These are phyloP conservation scores for Zizania latifolia DNA, from an alignment of 176 grass and related monocot genomes.

Conservation along the genomic window DNA sequence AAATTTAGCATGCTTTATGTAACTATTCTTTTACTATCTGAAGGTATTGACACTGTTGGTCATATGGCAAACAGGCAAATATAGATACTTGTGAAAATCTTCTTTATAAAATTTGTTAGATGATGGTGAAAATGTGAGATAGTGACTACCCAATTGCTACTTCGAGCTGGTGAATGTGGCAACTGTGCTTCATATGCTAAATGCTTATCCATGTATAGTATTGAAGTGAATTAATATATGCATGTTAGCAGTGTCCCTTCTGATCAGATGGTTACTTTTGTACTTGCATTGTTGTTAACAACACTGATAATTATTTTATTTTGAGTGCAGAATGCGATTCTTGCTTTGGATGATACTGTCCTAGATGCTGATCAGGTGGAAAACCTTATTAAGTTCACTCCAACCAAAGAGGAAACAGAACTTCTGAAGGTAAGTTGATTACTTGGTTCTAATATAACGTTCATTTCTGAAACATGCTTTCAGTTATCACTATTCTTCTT, in stretches of 20 bases:
- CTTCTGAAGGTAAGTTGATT: conserved; percentile 73
- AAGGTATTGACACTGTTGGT: background rate
- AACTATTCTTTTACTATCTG: background rate
- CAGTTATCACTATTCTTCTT: conserved; percentile 8
- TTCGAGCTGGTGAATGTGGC: background rate
- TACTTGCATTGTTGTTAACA: background rate
- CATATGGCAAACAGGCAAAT: background rate
- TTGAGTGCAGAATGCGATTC: conserved; percentile 62
- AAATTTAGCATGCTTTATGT: conserved; percentile 6
- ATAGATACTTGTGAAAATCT: background rate
- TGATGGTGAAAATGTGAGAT: conserved; percentile 7
- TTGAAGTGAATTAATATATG: conserved; percentile 12
- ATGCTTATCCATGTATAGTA: background rate
- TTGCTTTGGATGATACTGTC: conserved; percentile 79
- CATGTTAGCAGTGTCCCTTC: conserved; percentile 13
- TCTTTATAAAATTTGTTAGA: background rate
- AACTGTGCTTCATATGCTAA: background rate
- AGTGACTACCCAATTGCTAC: conserved; percentile 3
- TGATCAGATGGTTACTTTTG: background rate
- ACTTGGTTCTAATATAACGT: background rate
- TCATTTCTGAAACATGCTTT: conserved; percentile 1
- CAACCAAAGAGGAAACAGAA: conserved; percentile 98
- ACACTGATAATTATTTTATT: background rate
- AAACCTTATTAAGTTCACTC: conserved; percentile 97
- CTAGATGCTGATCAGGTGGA: conserved; percentile 95